Base-by-base conservation (phyloP, 2,329 filamentous ascomycete species). In the Stachybotrys elegans region DNA sequence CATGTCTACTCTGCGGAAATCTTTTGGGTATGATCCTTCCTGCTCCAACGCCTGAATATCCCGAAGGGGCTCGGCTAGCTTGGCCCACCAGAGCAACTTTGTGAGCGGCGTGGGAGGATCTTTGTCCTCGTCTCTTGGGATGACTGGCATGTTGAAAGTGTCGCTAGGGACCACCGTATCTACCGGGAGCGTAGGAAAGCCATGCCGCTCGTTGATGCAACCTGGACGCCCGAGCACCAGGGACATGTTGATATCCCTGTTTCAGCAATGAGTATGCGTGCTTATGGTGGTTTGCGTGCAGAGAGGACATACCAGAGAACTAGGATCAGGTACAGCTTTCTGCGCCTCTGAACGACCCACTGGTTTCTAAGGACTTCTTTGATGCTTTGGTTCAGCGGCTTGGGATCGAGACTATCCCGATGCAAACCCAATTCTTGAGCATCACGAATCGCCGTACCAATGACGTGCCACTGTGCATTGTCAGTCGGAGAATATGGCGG, bases 381-480 rank as follows among this genome's bases (percentile, higher is more conserved):
- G 5, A 70, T 58, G 31, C 68, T 70, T 31, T 69, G 60, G 27
- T 70, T 61, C 13, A 58, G 62, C 3, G 75, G 72, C 40, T 70
- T 70, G 0, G 75, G 75, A 49, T 80, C 76, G 22, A 73, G 60
- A 27, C 63, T 68, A 48, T 78, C 72, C 12, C 73, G 69, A 50
- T 84, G 75, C 52, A 84, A 63, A 12, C 79, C 80, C 32, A 83
- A 71, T 51, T 83, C 79, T 55, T 83, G 79, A 0, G 78, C 80
- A 55, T 83, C 79, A 32, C 77, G 67, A 44, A 83, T 81, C 1
- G 76, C 73, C 19, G 71, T 68, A 1, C 76, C 75, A 22, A 83
- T 66, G 2, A 70, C 68, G 54, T 80, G 76, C 75, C 75, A 79
- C 72, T 77, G 41, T 20, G 17, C 4, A 14, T 13, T 13, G 22